Base-by-base conservation (phyloP, 2,329 filamentous ascomycete genomes). In the Claviceps capensis region DNA sequence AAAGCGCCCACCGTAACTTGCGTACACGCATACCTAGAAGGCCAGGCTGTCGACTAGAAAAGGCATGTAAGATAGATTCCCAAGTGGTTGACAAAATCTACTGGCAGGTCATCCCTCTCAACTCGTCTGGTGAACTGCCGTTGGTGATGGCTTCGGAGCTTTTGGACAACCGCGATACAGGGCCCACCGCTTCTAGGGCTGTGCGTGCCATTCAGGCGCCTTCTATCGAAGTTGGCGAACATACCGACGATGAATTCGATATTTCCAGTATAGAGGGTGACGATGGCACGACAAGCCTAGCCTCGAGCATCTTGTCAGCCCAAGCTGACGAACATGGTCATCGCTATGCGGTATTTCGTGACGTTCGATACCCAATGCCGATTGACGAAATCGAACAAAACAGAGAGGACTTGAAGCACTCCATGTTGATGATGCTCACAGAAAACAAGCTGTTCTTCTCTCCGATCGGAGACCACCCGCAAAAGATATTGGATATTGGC, bases 401-500 rank as follows among this genome's bases (percentile, higher is more conserved):
- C 14, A 62, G 69, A 11, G 64, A 71, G 61, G 65, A 67, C 57
- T 67, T 67, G 60, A 64, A 68, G 54, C 68, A 72, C 53, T 65
- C 68, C 48, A 66, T 69, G 61, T 54, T 65, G 13, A 56, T 71
- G 52, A 56, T 60, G 44, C 48, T 69, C 36, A 63, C 62, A 6
- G 61, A 65, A 16, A 66, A 66, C 5, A 60, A 61, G 40, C 62
- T 74, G 8, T 68, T 70, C 54, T 65, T 68, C 48, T 65, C 71
- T 8, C 72, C 72, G 1, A 60, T 76, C 44, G 52, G 63, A 4
- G 60, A 65, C 14, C 59, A 66, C 16, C 56, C 53, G 13, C 58
- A 73, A 49, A 57, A 57, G 37, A 59, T 73, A 4, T 58, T 72
- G 41, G 72, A 74, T 55, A 55, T 74, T 30, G 71, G 70, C 68